Evolutionary conservation across 2,329 filamentous ascomycete species (phyloP), one percentile per base, ranked within the genome.

Genomic region (Colletotrichum kahawae): DNA sequence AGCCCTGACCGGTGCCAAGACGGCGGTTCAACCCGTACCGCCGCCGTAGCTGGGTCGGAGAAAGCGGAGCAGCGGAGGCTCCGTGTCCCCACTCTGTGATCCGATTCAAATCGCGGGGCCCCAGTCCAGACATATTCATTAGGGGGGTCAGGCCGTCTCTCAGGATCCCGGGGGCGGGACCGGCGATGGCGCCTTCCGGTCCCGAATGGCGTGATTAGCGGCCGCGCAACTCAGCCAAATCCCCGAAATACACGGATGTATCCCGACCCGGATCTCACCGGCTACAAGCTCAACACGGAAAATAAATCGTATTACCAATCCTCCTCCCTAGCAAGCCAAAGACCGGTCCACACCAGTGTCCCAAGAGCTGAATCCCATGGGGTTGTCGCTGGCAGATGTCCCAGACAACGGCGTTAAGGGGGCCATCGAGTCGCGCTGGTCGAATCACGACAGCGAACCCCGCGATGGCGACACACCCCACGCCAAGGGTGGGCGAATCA

Each of bases 391-490:
- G 18, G 36, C 51, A 31, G 48, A n/a, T 43, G 12, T 29, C 51
- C 51, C 36, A 69, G 27, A 27, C 56, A 60, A n/a, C 34, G 36
- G 36, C 18, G 4, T 6, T 34, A 16, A 43, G 24, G 56, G 31
- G 51, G 56, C 33, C 13, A 48, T 48, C 66, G 43, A 75, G 69
- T 57, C 60, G 69, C 48, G 56, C 16, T 33, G 43, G 64, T 65
- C 69, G 69, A 57, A 75, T 75, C 69, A 72, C 73, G 73, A 75
- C 73, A 75, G 69, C 36, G 63, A 48, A 60, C 73, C 73, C 73
- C 69, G 73, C 73, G 73, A 75, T 75, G 73, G 73, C 73, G 73
- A 75, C 73, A 75, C 69, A 34, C 69, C 73, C 73, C 73, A 75
- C 73, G 73, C 69, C 73, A 57, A 72, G 33, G 27, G 51, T 27